Base-by-base conservation (phyloP, 2,329 filamentous ascomycete species). In the Cladophialophora chaetospira region DNA sequence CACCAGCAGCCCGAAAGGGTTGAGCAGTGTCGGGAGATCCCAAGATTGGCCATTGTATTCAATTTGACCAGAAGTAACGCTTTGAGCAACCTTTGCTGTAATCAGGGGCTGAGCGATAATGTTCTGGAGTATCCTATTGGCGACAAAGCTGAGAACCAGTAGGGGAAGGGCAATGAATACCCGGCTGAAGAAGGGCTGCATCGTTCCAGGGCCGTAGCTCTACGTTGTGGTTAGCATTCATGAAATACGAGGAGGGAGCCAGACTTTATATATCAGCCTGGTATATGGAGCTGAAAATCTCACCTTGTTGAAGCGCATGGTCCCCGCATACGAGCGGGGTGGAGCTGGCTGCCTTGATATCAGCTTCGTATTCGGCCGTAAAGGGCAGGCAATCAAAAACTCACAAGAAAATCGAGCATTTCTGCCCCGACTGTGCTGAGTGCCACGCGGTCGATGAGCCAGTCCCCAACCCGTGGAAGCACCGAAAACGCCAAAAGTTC, bases 241-340 rank as follows among this genome's bases (percentile, higher is more conserved):
- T n/a, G n/a, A n/a, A n/a, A n/a, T 23, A 17, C 11, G 23, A 44
- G 11, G n/a, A 28, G 42, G 17, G 23, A 5, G 23, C 10, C 4
- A 23, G 36, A 40, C 15, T 40, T 4, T 15, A 19, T 19, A 40
- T 15, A 3, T 21, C n/a, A n/a, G n/a, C n/a, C n/a, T 17, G 36
- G 8, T 10, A 40, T 40, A 40, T 40, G 23, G 15, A 6, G 36
- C 2, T 19, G 6, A 19, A 10, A 40, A 10, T 19, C 36, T 40
- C 23, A 11, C 36, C 36, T 40, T 66, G 31, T 71, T 68, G 62
- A 65, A 70, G 1, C 68, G 62, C 66, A 70, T 69, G 1, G 60
- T 68, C 8, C 65, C 68, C 13, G 31, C 36, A 5, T 64, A 35
- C 8, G 59, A 54, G 19, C 62, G 51, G 21, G 62, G 51, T 21